Base-by-base conservation (phyloP, 2,329 filamentous ascomycete species). In the Cadophora gregata region DNA sequence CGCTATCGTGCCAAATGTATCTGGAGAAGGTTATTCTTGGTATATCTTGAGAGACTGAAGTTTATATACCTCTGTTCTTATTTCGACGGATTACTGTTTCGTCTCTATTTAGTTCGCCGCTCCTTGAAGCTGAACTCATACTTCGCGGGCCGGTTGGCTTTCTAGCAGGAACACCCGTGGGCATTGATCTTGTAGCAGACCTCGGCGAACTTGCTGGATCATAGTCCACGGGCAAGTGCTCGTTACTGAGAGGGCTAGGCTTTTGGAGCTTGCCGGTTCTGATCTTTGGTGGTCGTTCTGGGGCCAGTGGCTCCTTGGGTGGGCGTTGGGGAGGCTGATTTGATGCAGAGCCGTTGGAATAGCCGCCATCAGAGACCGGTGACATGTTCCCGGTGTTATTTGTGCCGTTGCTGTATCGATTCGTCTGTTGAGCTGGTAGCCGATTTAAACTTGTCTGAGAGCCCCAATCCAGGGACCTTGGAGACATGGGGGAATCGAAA, bases 381-480 rank as follows among this genome's bases (percentile, higher is more conserved):
- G 74, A 75, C 45, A 74, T 69, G 33, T 71, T 71, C 33, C 71
- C 70, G 45, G 72, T 75, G 31, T 72, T 72, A 38, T 69, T 75
- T 4, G 75, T 77, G 10, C 69, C 70, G 38, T 72, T 70, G 64
- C 75, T 77, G 64, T 78, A 83, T 9, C 86, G 83, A 74, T 85
- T 79, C 12, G 88, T 81, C 82, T 87, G 65, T 80, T 84, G 14
- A 84, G 42, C 84, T 83, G 74, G 74, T 7, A 77, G 62, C 31
- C 86, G 83, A 73, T 84, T 80, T 8, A 90, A 80, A 69, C 85
- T 88, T 45, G 84, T 86, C 55, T 81, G 83, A 1, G 88, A 90
- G 14, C 86, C 86, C 86, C 88, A 90, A 63, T 90, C 86, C 0
- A 86, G 80, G 0, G 87, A 89, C 62, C 80, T 81, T 3, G 87